Conservation (phyloP, 2,329 filamentous ascomycete genomes). For the Amesomyces nigricolor region DNA sequence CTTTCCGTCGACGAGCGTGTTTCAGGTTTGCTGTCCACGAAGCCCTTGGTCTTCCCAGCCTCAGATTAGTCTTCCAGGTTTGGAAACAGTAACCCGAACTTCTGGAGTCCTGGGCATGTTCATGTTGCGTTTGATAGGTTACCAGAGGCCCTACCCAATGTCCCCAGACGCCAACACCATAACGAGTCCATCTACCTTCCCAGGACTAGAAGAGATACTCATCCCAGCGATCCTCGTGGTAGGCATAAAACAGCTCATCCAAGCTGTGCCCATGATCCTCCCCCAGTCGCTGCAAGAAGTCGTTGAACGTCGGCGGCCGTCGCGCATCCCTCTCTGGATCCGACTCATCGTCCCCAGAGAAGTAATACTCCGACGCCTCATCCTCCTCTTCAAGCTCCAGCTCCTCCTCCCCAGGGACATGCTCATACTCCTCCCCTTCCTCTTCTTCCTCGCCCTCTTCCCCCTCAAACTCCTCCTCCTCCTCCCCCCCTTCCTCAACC, state of each 20-base stretch:
- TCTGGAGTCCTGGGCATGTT: too few species aligned
- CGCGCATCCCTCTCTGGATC: conserved; percentile 27
- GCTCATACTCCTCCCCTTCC: conserved; percentile 7
- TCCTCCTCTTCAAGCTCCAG: conserved; percentile 27
- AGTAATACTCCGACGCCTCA: conserved; percentile 29
- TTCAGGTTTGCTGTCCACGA: too few species aligned
- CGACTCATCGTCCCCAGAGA: conserved; percentile 26
- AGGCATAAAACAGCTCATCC: conserved; percentile 28
- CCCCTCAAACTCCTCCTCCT: conserved; percentile 12
- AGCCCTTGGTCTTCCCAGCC: too few species aligned
- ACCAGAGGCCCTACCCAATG: too few species aligned
- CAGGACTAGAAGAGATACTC: conserved; percentile 26
- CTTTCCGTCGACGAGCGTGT: too few species aligned
- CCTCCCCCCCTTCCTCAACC: conserved; percentile 16
- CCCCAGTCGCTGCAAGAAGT: conserved; percentile 25
- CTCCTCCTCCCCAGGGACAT: conserved; percentile 19
- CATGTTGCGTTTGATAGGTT: too few species aligned
- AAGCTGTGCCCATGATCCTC: conserved; percentile 26
- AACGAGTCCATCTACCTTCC: too few species aligned
- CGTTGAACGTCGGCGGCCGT: conserved; percentile 26
- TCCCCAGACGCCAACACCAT: too few species aligned
- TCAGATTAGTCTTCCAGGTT: too few species aligned
- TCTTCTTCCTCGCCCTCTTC: conserved; percentile 16
- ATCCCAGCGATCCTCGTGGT: conserved; percentile 29
- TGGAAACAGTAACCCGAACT: too few species aligned